Evolutionary conservation across 2,329 filamentous ascomycete species (phyloP).

Genomic region (Venturia asperata): DNA sequence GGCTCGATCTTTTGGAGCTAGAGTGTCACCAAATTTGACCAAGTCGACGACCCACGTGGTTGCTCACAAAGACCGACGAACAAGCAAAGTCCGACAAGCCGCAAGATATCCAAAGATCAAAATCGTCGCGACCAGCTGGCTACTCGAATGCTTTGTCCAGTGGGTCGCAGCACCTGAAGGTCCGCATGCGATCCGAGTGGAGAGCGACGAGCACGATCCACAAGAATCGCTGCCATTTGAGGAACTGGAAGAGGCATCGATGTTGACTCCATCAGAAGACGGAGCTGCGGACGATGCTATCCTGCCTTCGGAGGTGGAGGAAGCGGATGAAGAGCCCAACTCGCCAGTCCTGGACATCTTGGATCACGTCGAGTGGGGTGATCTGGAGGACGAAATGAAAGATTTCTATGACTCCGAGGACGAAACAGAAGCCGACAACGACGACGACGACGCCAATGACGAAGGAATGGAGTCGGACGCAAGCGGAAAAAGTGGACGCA

Average conservation of each 20-base stretch:
- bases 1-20: constrained; percentile 77
- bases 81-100: constrained; percentile 85
- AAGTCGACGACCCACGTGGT: constrained; percentile 61
- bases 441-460: constrained; percentile 26
- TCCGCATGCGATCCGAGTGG: constrained; percentile 70
- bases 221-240: constrained; percentile 29
- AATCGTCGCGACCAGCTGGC: constrained; percentile 88
- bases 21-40: constrained; percentile 52
- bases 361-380: constrained; percentile 17
- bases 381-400: constrained; percentile 24
- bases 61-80: constrained; percentile 63
- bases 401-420: constrained; percentile 60
- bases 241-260: constrained; percentile 29
- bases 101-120: constrained; percentile 72
- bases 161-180: constrained; percentile 76
- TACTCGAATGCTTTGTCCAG: constrained; percentile 73
- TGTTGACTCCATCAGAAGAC: constrained; percentile 41
- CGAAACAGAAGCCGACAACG: constrained; percentile 42
- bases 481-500: constrained; percentile 19
- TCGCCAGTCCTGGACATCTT: constrained; percentile 17
- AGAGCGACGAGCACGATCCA: constrained; percentile 52
- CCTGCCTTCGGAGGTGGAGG: constrained; percentile 28
- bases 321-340: constrained; percentile 24
- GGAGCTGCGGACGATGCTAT: constrained; percentile 32
- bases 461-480: constrained; percentile 20